phyloP scores from a whole-genome alignment of 1,284 basidiomycete species.

The Irpex rosettiformis region DNA sequence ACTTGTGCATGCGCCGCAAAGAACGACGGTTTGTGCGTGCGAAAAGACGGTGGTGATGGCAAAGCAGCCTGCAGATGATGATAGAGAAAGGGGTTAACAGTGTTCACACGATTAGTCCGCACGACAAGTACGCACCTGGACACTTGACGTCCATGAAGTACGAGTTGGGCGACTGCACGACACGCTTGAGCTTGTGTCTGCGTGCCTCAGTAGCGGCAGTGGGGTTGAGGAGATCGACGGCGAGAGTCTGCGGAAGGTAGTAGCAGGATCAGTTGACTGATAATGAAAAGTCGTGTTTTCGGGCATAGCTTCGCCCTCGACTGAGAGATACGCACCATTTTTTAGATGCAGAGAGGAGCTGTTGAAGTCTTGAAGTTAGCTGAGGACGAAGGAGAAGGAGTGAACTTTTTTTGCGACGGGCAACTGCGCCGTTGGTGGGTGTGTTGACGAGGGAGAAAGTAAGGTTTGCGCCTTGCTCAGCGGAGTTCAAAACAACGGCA shows the following conservation, averaged over 20 bases:
- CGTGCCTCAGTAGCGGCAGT: slow-evolving; percentile 83
- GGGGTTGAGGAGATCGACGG: slow-evolving; percentile 97
- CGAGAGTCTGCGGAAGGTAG: slow-evolving; percentile 73
- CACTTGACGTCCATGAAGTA: slow-evolving; percentile 99
- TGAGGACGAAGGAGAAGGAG: slow-evolving; percentile 22
- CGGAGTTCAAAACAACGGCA: slow-evolving; percentile 21
- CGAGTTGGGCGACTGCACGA: slow-evolving; percentile 97
- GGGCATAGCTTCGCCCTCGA: slow-evolving; percentile 14
- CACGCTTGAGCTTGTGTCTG: slow-evolving; percentile 99
- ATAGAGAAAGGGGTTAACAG: slow-evolving; percentile 5
- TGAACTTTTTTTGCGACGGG: slow-evolving; percentile 27
- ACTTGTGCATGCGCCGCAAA: slow-evolving; percentile 91
- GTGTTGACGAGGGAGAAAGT: slow-evolving; percentile 20
- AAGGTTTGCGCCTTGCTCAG: slow-evolving; percentile 26
- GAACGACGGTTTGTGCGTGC: slow-evolving; percentile 90
- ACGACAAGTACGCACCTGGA: slow-evolving; percentile 64
- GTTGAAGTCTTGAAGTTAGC: slow-evolving; percentile 18
- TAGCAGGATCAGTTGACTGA: not conserved
- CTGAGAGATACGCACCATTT: slow-evolving; percentile 26
- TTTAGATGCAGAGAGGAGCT: slow-evolving; percentile 16
- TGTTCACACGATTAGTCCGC: not conserved
- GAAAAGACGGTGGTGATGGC: slow-evolving; percentile 95
- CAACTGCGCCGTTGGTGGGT: slow-evolving; percentile 28
- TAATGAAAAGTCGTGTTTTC: slow-evolving; percentile 2
- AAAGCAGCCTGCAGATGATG: slow-evolving; percentile 71